Evolutionary conservation across 78 protist species (phyloP).

Genomic region (Parvularia atlantis): DNA sequence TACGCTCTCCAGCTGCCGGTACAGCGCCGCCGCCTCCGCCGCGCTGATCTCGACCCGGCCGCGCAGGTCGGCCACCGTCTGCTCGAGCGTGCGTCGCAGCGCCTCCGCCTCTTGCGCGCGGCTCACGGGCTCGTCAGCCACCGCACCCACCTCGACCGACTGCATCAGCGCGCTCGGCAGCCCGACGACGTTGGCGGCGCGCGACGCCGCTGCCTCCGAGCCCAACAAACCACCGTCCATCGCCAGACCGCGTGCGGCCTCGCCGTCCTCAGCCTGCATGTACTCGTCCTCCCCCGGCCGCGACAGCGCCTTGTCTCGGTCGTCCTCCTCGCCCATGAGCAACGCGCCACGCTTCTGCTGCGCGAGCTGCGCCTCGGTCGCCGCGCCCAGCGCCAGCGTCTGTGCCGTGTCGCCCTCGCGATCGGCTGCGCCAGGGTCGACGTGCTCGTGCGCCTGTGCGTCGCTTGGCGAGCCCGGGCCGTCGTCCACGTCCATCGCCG

Average conservation of each 20-base stretch:
- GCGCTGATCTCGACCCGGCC: too few relatives aligned
- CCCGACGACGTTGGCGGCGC: not conserved
- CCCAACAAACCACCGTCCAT: too few relatives aligned
- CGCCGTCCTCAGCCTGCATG: not conserved
- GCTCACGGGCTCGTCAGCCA: too few relatives aligned
- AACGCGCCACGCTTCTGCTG: not conserved
- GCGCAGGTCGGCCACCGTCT: too few relatives aligned
- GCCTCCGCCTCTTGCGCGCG: too few relatives aligned
- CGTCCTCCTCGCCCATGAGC: not conserved
- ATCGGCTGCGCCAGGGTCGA: not conserved
- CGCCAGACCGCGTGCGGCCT: too few relatives aligned
- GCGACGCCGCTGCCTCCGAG: not conserved
- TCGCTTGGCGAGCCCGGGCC: not conserved
- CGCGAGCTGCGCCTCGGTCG: conserved; percentile 13
- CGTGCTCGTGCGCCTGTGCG: not conserved
- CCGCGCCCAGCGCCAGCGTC: conserved; percentile 41
- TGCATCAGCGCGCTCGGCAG: not conserved
- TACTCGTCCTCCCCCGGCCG: not conserved
- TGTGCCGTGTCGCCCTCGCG: conserved; percentile 13
- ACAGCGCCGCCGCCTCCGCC: too few relatives aligned
- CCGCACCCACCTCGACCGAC: too few relatives aligned
- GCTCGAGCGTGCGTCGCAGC: too few relatives aligned
- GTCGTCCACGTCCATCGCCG: not conserved
- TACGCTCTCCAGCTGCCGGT: too few relatives aligned
- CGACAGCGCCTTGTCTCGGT: not conserved